These are phyloP conservation scores for Dacryopinax spathularia DNA, from an alignment of 768 basidiomycete genomes.

Conservation along the genomic window DNA sequence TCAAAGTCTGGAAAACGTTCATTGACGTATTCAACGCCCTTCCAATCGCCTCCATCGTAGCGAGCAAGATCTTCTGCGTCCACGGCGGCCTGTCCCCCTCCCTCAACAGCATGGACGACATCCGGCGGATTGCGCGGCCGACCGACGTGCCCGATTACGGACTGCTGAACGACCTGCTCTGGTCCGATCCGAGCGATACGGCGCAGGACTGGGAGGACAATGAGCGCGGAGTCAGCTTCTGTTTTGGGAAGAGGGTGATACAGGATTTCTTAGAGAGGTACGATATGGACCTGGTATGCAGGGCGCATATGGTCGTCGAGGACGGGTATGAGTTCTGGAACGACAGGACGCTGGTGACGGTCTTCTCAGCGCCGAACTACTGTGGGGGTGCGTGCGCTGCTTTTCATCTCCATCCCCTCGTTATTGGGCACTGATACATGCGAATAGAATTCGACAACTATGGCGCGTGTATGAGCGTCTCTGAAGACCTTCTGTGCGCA, in stretches of 20 bases:
- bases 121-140: constrained; percentile 91
- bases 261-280: constrained; percentile 85
- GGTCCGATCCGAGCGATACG: constrained; percentile 97
- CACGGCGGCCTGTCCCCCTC: constrained; percentile 92
- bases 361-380: constrained; percentile 96
- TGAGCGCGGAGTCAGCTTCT: constrained; percentile 96
- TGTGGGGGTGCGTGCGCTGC: constrained; percentile 64
- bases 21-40: constrained; percentile 99
- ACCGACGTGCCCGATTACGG: constrained; percentile 99
- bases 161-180: constrained; percentile 87
- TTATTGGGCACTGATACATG: constrained; percentile 15
- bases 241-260: constrained; percentile 95
- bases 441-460: constrained; percentile 88
- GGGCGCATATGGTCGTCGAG: constrained; percentile 99
- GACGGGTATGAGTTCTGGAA: constrained; percentile 99
- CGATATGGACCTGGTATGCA: constrained; percentile 98
- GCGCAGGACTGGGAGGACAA: constrained; percentile 99
- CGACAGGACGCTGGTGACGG: constrained; percentile 92
- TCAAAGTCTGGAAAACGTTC: constrained; percentile 99
- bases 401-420: constrained; percentile 6
- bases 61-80: constrained; percentile 98
- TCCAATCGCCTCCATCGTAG: constrained; percentile 95
- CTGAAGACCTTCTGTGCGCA: constrained; percentile 91
- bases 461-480: constrained; percentile 92
- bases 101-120: constrained; percentile 93